Evolutionary conservation across 2,329 filamentous ascomycete genomes (phyloP).

Genomic region (Endoconidiophora polonica): DNA sequence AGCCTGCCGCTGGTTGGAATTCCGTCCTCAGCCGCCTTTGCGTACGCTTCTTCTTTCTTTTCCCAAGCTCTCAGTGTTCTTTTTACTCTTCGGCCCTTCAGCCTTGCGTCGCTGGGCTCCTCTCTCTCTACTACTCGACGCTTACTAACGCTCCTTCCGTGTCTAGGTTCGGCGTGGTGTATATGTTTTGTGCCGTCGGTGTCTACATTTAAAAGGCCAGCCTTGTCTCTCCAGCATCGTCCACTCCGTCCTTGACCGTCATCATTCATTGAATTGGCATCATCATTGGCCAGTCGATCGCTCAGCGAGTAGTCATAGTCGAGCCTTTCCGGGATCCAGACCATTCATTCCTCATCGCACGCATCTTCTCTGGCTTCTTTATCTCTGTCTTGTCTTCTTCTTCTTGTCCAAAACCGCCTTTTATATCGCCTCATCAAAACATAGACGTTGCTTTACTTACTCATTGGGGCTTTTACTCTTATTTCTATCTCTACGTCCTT

Average conservation of each 20-base stretch:
- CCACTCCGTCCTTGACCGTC: background rate
- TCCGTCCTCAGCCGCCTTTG: slow-evolving; percentile 76
- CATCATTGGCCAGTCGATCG: slow-evolving; percentile 17
- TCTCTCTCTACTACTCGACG: background rate
- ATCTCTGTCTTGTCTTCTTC: background rate
- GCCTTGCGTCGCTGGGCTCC: background rate
- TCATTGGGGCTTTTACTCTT: background rate
- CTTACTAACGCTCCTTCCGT: slow-evolving; percentile 1
- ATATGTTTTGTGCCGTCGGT: slow-evolving; percentile 97
- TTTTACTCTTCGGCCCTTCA: background rate
- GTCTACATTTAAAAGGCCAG: slow-evolving; percentile 61
- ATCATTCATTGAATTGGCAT: slow-evolving; percentile 18
- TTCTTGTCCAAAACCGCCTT: background rate
- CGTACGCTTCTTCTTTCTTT: slow-evolving; percentile 40
- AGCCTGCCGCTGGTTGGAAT: slow-evolving; percentile 65
- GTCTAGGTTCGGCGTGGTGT: slow-evolving; percentile 74
- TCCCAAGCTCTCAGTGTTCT: background rate
- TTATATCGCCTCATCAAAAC: background rate
- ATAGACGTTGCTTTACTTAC: background rate
- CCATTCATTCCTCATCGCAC: background rate
- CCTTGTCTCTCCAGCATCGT: background rate
- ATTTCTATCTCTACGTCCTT: background rate
- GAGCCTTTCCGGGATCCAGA: slow-evolving; percentile 12
- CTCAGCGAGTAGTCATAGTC: slow-evolving; percentile 15
- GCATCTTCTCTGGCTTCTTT: background rate